Evolutionary conservation across 495 filamentous ascomycete species (phyloP).

Genomic region (Tetracladium marchalianum): DNA sequence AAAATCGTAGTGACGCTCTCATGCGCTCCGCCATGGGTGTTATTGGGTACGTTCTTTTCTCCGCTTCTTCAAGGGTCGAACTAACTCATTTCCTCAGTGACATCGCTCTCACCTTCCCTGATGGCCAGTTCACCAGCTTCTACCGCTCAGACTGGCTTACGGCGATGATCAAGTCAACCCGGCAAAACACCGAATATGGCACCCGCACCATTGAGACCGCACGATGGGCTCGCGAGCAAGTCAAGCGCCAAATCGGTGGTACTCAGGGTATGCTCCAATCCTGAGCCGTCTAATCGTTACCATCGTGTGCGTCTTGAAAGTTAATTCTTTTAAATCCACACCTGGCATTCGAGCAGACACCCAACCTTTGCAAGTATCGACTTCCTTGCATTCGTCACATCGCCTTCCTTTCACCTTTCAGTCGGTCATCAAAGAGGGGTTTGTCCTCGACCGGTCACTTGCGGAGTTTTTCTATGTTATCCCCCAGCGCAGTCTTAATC

Average conservation of each 20-base stretch:
- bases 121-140: slow-evolving; percentile 70
- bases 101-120: slow-evolving; percentile 85
- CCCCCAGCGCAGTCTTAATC: slow-evolving; percentile 5
- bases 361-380: slow-evolving; percentile 3
- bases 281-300: slow-evolving; percentile 7
- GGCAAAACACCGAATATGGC: slow-evolving; percentile 73
- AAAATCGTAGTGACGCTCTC: slow-evolving; percentile 80
- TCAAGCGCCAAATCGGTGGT: slow-evolving; percentile 76
- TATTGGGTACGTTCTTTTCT: slow-evolving; percentile 59
- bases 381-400: slow-evolving; percentile 6
- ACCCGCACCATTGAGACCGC: slow-evolving; percentile 83
- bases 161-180: slow-evolving; percentile 75
- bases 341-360: slow-evolving; percentile 14
- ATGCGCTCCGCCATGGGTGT: slow-evolving; percentile 93
- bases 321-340: slow-evolving; percentile 12
- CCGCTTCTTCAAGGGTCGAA: not conserved
- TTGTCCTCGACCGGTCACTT: slow-evolving; percentile 12
- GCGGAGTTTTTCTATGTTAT: slow-evolving; percentile 7
- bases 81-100: slow-evolving; percentile 54
- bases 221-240: slow-evolving; percentile 93
- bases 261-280: slow-evolving; percentile 23
- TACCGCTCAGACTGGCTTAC: slow-evolving; percentile 90
- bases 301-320: slow-evolving; percentile 6
- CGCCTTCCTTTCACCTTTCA: slow-evolving; percentile 7
- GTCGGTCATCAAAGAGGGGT: slow-evolving; percentile 15